Conservation (phyloP, 1,284 basidiomycete genomes). For the Cystobasidium sp. region DNA sequence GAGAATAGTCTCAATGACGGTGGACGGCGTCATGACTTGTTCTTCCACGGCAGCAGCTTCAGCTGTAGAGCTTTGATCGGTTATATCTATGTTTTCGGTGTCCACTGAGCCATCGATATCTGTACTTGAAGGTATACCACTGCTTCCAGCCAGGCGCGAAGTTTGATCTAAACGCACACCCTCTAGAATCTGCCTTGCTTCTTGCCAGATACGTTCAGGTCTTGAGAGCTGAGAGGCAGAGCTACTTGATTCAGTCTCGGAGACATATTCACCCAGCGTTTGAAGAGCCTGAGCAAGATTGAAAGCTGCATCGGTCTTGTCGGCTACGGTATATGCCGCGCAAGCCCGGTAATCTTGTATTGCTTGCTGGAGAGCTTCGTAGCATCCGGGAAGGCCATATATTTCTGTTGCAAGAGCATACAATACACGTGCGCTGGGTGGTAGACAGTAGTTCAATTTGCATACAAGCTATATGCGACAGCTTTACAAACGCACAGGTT, state of each 20-base stretch:
- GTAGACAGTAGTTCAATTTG: too few species aligned
- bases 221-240: not conserved
- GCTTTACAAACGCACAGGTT: slow-evolving; percentile 16
- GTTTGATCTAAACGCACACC: slow-evolving; percentile 6
- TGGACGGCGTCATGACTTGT: slow-evolving; percentile 22
- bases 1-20: slow-evolving; percentile 30
- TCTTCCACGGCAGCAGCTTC: slow-evolving; percentile 17
- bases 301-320: slow-evolving; percentile 35
- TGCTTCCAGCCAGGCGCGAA: not conserved
- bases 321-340: slow-evolving; percentile 1
- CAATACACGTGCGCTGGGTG: slow-evolving; percentile 14
- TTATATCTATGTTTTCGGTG: not conserved
- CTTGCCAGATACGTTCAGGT: slow-evolving; percentile 12
- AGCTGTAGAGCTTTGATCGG: not conserved
- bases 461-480: too few species aligned
- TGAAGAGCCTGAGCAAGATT: slow-evolving; percentile 38
- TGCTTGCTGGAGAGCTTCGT: slow-evolving; percentile 1
- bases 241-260: slow-evolving; percentile 6
- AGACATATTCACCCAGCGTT: slow-evolving; percentile 27
- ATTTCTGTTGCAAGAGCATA: slow-evolving; percentile 39
- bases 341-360: slow-evolving; percentile 17
- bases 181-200: slow-evolving; percentile 24
- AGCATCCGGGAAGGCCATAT: slow-evolving; percentile 12
- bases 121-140: not conserved
- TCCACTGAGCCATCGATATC: not conserved